Evolutionary conservation across 352 stramenopile species (phyloP), one percentile per base, ranked within the genome.

Genomic region (Globisporangium paroecandrum): DNA sequence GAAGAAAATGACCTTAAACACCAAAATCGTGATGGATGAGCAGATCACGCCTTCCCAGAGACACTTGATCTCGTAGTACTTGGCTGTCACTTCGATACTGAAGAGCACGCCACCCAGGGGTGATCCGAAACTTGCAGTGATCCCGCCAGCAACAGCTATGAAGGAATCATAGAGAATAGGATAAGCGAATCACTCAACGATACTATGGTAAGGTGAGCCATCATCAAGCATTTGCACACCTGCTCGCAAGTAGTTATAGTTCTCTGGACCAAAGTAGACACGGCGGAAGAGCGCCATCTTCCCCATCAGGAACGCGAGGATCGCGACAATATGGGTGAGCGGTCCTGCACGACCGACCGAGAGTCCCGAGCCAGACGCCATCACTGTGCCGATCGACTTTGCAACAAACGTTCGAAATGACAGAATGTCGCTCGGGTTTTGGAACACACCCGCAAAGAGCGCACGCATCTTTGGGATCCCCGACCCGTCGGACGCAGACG

Each of bases 21-120:
- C 78, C 20, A 94, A 67, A 47, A 94, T 88, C 46, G 83, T 93
- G 57, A 92, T 77, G 4, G 83, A 90, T 12, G 87, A 91, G 65
- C 82, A 85, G 65, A 94, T 94, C 29, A 93, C 83, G 18, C 85
- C 82, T 69, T 93, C 85, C 87, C 87, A 94, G 8, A 94, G 74
- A 18, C 81, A 92, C 69, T 90, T 90, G 72, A 95, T 91, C 66
- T 92, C 84, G 69, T 94, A 95, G 62, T 90, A 93, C 38, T 85
- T 88, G 4, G 86, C 85, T 3, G 86, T 93, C 34, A 95, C 88
- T 72, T 95, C 88, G 34, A 95, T 94, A 47, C 86, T 93, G 70
- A 90, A 95, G 3, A 95, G 69, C 10, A 95, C 79, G 6, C 87
- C 86, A 7, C 87, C 87, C 0, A 95, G 70, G 2, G 87, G 87